Percentiles rank a stretch among this genome's conserved stretches.
Evolutionary conservation across 1,284 basidiomycete genomes (phyloP).

Genomic region (Naganishia albida): DNA sequence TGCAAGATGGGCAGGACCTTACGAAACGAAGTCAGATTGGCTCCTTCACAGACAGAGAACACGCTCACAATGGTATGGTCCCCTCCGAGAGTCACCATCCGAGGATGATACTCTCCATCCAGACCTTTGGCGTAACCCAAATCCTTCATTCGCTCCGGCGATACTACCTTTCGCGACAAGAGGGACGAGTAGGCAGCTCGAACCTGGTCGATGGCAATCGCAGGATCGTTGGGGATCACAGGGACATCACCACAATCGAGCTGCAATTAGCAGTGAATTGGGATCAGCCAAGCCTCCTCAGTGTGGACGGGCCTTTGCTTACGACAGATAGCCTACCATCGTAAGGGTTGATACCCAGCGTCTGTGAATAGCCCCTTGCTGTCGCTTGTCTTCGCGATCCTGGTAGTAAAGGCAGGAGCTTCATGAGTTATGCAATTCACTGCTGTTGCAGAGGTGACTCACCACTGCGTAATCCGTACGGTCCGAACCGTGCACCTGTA

Average conservation of each 20-base stretch:
- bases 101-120: constrained; percentile 50
- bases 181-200: constrained; percentile 46
- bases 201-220: constrained; percentile 54
- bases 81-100: constrained; percentile 55
- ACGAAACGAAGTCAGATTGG: not conserved
- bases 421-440: not conserved
- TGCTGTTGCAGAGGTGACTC: constrained; percentile 16
- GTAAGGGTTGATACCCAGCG: constrained; percentile 43
- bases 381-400: constrained; percentile 43
- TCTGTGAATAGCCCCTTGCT: constrained; percentile 42
- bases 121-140: constrained; percentile 40
- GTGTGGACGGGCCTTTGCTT: no score
- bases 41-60: not conserved
- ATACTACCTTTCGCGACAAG: constrained; percentile 34
- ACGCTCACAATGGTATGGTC: constrained; percentile 53
- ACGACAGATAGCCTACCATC: constrained; percentile 34
- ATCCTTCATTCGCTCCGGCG: constrained; percentile 35
- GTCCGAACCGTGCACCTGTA: constrained; percentile 51
- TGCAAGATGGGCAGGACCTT: constrained; percentile 55
- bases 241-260: constrained; percentile 55
- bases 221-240: constrained; percentile 54
- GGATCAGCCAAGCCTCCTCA: not conserved
- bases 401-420: not conserved
- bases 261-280: constrained; percentile 34
- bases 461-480: constrained; percentile 48